Base-by-base conservation (phyloP, 176 grass and related monocot genomes). In the Cymbopogon citratus region DNA sequence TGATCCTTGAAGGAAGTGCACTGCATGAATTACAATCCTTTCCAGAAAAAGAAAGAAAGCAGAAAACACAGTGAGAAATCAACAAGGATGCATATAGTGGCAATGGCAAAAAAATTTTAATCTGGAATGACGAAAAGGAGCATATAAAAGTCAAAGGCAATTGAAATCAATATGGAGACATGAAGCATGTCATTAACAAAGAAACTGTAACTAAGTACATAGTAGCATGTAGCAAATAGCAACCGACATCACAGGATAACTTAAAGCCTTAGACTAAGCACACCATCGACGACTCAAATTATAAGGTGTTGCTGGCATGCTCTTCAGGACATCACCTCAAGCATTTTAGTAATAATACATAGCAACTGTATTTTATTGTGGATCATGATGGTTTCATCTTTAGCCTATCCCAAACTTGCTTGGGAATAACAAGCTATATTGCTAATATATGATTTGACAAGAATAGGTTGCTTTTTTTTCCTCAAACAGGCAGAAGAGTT, bases 21-120 rank as follows among this genome's bases (percentile, higher is more conserved):
- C 40, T 77, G 78, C 84, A 94, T 80, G 86, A 94, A 78, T 79
- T 81, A 80, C 80, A 89, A 80, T 94, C 88, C 94, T 97, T 79
- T 71, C 38, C 56, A 80, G 63, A 74, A 81, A 60, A 52, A 7
- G 71, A 81, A 84, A 73, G 3, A 91, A 83, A 16, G 79, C 45
- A 68, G 23, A 26, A 71, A 74, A 33, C 43, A 48, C 26, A 36
- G 6, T 23, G 35, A 85, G 46, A 69, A 73, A 80, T 62, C n/a
- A 79, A 71, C 60, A 86, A 79, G 0, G 28, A 80, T 51, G 49
- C 71, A 61, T 41, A 74, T 7, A 48, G 65, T 66, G 27, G 34
- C 31, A 24, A 44, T n/a, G n/a, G n/a, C n/a, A n/a, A 71, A 45
- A 73, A 7, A 0, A 1, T 23, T 57, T 57, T 57, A 1, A 9